These are phyloP conservation scores for Phytophthora europaea DNA, from an alignment of 352 stramenopile genomes.

Conservation along the genomic window DNA sequence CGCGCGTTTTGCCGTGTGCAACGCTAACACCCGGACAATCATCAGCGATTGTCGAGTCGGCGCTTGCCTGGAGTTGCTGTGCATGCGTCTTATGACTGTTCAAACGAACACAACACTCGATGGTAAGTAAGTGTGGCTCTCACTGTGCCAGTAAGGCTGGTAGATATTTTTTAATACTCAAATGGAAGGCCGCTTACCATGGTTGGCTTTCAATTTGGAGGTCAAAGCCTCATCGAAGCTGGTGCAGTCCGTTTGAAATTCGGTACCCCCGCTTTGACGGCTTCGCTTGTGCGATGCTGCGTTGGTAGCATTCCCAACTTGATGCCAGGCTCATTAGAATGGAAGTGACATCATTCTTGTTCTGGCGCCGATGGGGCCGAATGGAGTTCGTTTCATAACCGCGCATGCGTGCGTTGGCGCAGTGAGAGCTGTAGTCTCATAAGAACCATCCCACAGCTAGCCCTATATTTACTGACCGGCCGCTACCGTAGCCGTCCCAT, in stretches of 20 bases:
- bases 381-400: conserved; percentile 33
- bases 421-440: conserved; percentile 20
- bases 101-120: not conserved
- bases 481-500: conserved; percentile 16
- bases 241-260: conserved; percentile 19
- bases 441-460: conserved; percentile 33
- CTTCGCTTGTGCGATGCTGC: conserved; percentile 22
- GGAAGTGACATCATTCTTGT: conserved; percentile 10
- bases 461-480: conserved; percentile 37
- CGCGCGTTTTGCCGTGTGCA: not conserved
- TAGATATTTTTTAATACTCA: no score
- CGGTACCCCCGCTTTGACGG: not conserved
- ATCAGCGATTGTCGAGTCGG: conserved; percentile 1
- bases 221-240: not conserved
- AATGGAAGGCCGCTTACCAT: no score
- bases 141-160: not conserved
- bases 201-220: not conserved
- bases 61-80: not conserved
- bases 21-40: conserved; percentile 15
- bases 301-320: not conserved
- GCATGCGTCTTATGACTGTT: not conserved
- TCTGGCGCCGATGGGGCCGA: conserved; percentile 7
- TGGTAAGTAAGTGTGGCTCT: not conserved
- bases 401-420: conserved; percentile 1
- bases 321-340: conserved; percentile 23